These are phyloP conservation scores for Sporobolomyces pararoseus DNA, from an alignment of 768 basidiomycete genomes.

Conservation along the genomic window DNA sequence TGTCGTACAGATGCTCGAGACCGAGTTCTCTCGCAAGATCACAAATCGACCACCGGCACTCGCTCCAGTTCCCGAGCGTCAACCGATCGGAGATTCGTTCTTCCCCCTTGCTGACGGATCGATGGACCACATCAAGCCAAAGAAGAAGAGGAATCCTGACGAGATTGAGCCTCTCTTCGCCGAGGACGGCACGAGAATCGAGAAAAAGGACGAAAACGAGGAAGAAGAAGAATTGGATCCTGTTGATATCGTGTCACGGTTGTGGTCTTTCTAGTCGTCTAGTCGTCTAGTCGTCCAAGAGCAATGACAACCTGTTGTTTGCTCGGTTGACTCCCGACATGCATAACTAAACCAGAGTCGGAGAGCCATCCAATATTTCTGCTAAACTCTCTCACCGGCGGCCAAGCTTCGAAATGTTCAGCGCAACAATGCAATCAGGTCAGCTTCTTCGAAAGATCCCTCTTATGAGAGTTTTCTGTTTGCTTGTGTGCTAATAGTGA, in stretches of 20 bases:
- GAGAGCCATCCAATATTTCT: no score
- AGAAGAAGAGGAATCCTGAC: conserved; percentile 6
- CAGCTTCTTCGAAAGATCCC: no score
- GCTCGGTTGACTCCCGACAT: no score
- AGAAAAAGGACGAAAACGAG: conserved; percentile 18
- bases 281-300: no score
- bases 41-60: conserved; percentile 62
- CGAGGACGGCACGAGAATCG: background rate
- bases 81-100: conserved; percentile 42
- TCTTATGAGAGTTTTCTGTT: no score
- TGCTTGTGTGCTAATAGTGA: no score
- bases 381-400: no score
- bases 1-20: conserved; percentile 69
- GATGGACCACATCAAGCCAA: conserved; percentile 8
- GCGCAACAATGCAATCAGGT: no score
- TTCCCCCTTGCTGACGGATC: conserved; percentile 26
- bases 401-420: no score
- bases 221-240: conserved; percentile 36
- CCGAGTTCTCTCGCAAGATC: conserved; percentile 71
- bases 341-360: no score
- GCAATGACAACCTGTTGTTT: no score
- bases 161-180: background rate
- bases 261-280: conserved; percentile 40
- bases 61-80: conserved; percentile 42
- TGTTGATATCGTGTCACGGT: conserved; percentile 35